Percentiles rank a stretch among this genome's conserved stretches.
These are phyloP conservation scores for Penicillium sp. DNA, from an alignment of 2,329 filamentous ascomycete species.

Conservation along the genomic window DNA sequence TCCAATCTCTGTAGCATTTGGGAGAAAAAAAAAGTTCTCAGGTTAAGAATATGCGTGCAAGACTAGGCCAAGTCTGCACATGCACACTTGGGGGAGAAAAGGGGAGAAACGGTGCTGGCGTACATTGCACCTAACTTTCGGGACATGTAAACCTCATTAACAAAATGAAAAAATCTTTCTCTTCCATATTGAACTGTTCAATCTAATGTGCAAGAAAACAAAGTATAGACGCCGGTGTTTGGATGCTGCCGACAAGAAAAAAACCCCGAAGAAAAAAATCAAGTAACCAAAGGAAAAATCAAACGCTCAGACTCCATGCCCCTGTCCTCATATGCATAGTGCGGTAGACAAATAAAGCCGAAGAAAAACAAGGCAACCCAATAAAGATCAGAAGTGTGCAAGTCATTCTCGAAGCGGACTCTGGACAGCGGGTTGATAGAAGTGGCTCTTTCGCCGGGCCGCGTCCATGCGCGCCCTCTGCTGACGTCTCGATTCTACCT, in stretches of 20 bases:
- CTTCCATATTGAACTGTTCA: too few species aligned
- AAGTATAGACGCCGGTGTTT: too few species aligned
- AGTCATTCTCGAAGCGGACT: conserved; percentile 58
- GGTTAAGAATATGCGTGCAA: background rate
- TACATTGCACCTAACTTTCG: background rate
- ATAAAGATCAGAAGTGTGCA: background rate
- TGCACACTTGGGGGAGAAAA: too few species aligned
- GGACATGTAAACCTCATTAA: too few species aligned
- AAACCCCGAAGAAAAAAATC: background rate
- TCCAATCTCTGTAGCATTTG: background rate
- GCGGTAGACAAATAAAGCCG: too few species aligned
- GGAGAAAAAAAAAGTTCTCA: background rate
- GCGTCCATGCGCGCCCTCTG: conserved; percentile 61
- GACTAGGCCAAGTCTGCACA: too few species aligned
- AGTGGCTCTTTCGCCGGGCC: conserved; percentile 68
- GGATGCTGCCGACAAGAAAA: background rate
- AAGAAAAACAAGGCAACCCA: background rate
- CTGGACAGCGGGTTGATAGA: conserved; percentile 68
- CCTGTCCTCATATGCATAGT: too few species aligned
- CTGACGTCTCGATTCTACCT: conserved; percentile 30
- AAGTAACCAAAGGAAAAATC: background rate
- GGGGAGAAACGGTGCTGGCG: too few species aligned
- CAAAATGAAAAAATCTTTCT: too few species aligned
- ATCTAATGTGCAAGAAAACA: too few species aligned
- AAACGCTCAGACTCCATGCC: too few species aligned